phyloP scores from a whole-genome alignment of 257 asterid species.

The Pogostemon cablin region DNA sequence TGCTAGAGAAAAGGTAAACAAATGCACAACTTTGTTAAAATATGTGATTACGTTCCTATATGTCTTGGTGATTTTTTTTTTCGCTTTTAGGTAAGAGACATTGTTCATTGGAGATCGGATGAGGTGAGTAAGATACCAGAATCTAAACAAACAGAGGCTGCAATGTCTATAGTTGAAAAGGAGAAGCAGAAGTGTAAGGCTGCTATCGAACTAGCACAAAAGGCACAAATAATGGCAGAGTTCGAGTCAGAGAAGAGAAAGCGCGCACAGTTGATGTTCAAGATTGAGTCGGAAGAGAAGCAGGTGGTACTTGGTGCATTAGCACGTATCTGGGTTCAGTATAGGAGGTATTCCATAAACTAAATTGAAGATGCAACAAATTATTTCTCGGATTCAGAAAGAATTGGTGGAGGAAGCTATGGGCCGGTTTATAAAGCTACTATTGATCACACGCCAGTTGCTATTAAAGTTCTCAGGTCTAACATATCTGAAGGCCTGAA shows the following conservation, averaged over 20 bases:
- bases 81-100: slow-evolving; percentile 50
- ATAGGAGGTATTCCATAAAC: slow-evolving; percentile 54
- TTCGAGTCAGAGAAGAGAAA: slow-evolving; percentile 65
- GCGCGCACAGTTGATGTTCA: slow-evolving; percentile 55
- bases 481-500: slow-evolving; percentile 66
- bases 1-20: slow-evolving; percentile 50
- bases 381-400: slow-evolving; percentile 48
- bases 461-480: slow-evolving; percentile 72
- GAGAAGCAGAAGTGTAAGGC: slow-evolving; percentile 69
- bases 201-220: slow-evolving; percentile 64
- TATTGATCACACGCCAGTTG: slow-evolving; percentile 79
- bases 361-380: slow-evolving; percentile 75
- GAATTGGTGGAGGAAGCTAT: slow-evolving; percentile 91
- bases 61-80: not conserved
- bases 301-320: slow-evolving; percentile 57
- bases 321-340: slow-evolving; percentile 37
- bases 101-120: slow-evolving; percentile 43
- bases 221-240: slow-evolving; percentile 65
- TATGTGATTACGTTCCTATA: not conserved
- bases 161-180: slow-evolving; percentile 48
- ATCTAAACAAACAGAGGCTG: slow-evolving; percentile 49
- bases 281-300: slow-evolving; percentile 56
- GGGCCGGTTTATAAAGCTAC: slow-evolving; percentile 73
- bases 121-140: slow-evolving; percentile 52
- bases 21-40: not conserved